Evolutionary conservation across 2,329 filamentous ascomycete species (phyloP).

Genomic region (Aureobasidium melanogenum): DNA sequence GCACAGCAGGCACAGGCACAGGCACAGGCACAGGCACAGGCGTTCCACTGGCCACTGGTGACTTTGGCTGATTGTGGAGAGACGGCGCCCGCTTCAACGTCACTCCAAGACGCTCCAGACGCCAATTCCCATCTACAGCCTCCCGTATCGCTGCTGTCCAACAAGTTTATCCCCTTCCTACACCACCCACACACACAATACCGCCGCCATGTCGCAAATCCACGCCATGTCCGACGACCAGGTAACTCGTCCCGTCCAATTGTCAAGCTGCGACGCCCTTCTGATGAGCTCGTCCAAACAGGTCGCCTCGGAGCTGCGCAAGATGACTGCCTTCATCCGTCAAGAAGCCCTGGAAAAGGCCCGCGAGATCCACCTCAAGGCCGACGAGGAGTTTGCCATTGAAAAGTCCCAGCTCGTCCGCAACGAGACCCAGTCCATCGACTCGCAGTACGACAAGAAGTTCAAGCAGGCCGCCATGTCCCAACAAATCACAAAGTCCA

Average conservation of each 20-base stretch:
- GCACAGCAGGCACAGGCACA: too few relatives aligned
- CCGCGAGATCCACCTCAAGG: conserved; percentile 94
- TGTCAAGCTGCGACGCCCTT: conserved; percentile 9
- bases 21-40: too few relatives aligned
- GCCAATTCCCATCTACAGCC: not conserved
- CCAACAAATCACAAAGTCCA: conserved; percentile 96
- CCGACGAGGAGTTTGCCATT: conserved; percentile 97
- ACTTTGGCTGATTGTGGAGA: not conserved
- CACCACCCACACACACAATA: not conserved
- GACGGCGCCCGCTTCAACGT: not conserved
- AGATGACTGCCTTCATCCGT: conserved; percentile 99
- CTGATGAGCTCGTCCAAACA: conserved; percentile 32
- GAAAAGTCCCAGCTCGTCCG: conserved; percentile 98
- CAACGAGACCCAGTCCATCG: conserved; percentile 88
- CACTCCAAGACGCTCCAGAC: not conserved
- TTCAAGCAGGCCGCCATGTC: conserved; percentile 98
- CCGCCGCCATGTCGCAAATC: conserved; percentile 72
- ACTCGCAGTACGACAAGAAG: conserved; percentile 92
- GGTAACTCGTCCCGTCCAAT: conserved; percentile 43
- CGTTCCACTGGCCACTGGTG: not conserved
- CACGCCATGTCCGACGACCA: conserved; percentile 97
- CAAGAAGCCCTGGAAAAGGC: conserved; percentile 97
- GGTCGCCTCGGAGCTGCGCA: conserved; percentile 97
- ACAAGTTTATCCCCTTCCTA: not conserved
- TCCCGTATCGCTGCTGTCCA: not conserved